Base-by-base conservation (phyloP, 306 rosid genomes). In the Inga oerstediana region DNA sequence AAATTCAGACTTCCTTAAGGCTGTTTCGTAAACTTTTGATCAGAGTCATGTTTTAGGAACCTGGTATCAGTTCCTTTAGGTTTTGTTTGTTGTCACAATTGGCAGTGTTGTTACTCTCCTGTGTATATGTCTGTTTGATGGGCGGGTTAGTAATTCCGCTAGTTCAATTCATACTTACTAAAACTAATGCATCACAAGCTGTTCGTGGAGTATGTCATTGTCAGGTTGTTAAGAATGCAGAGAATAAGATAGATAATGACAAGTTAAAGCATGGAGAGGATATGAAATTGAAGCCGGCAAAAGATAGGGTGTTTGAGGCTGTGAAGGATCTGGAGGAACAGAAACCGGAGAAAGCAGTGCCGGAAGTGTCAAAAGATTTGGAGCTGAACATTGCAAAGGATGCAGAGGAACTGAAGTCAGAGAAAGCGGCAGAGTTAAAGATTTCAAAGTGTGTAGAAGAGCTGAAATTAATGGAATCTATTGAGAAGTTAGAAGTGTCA, bases 381-480 rank as follows among this genome's bases (percentile, higher is more conserved):
- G 86, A 78, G 65, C 83, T 80, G 54, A 54, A 73, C 71, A 30
- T 22, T 49, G 41, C 37, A 75, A 79, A 81, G 19, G 76, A 76
- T 77, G 75, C 20, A 71, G 52, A 75, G 72, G 75, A 62, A 8
- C 72, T 70, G 81, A 79, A 78, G 44, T 83, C 85, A 66, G 83
- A 54, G 56, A 80, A 85, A 56, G 86, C 74, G 58, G 15, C 49
- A 30, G 85, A 56, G 79, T 44, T 37, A 54, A 78, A 78, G 65
- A 72, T 74, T 66, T 65, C 78, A 35, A 83, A 61, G 68, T 79
- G 80, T 35, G 70, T 39, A 30, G 89, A 89, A 65, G 87, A 87
- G 84, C 76, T 88, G 86, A 86, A 89, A 84, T 82, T 96, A 75
- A 81, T 88, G n/a, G 85, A 86, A 86, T 92, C 88, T 73, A 81